These are phyloP conservation scores for Stachybotrys chartarum DNA, from an alignment of 2,329 filamentous ascomycete genomes.

Conservation along the genomic window DNA sequence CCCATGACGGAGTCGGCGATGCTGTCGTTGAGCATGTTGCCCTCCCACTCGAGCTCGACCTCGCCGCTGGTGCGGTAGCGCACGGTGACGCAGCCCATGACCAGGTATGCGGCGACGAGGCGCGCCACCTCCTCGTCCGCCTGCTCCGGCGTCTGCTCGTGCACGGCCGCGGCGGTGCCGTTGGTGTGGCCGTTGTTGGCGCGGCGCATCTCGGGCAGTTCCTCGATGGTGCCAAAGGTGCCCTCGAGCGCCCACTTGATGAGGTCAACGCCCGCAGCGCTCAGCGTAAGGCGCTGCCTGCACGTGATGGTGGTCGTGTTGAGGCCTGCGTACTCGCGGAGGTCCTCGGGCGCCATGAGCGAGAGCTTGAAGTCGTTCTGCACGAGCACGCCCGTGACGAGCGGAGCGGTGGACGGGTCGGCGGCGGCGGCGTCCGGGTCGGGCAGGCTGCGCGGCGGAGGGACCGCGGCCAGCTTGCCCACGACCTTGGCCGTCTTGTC, in stretches of 20 bases:
- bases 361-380: constrained; percentile 98
- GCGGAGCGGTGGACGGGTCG: constrained; percentile 27
- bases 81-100: constrained; percentile 91
- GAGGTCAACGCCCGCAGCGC: constrained; percentile 80
- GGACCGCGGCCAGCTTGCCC: constrained; percentile 78
- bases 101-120: constrained; percentile 51
- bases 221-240: constrained; percentile 83
- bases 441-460: constrained; percentile 47
- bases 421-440: constrained; percentile 9
- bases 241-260: constrained; percentile 92
- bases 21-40: constrained; percentile 94
- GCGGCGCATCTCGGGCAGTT: constrained; percentile 48
- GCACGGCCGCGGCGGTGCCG: constrained; percentile 28
- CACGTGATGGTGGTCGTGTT: constrained; percentile 93
- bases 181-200: constrained; percentile 19
- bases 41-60: constrained; percentile 93
- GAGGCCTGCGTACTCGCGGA: constrained; percentile 93
- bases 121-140: constrained; percentile 58
- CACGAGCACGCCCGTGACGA: constrained; percentile 86
- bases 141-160: constrained; percentile 37
- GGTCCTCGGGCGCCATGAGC: constrained; percentile 91
- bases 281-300: constrained; percentile 82
- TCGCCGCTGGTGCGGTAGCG: constrained; percentile 69
- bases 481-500: constrained; percentile 97
- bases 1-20: constrained; percentile 97